phyloP scores from a whole-genome alignment of 176 grass and related monocot genomes.

The Paspalum notatum region DNA sequence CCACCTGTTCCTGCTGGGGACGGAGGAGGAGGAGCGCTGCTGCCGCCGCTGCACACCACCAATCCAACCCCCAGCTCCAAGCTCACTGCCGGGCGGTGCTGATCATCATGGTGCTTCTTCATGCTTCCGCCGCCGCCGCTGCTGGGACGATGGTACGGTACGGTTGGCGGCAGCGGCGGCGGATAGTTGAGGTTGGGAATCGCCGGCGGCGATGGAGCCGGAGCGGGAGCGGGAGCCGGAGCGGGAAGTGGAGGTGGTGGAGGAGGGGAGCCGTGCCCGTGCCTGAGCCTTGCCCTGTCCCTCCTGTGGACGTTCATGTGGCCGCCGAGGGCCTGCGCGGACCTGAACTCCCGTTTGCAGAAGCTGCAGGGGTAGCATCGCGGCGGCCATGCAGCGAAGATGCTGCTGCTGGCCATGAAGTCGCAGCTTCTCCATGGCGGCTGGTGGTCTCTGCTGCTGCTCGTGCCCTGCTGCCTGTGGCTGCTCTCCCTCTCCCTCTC shows the following conservation, averaged over 20 bases:
- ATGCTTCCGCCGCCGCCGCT: not conserved
- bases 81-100: not conserved
- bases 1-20: not conserved
- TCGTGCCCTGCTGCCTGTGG: slow-evolving; percentile 1
- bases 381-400: slow-evolving; percentile 33
- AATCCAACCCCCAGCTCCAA: slow-evolving; percentile 20
- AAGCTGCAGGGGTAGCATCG: slow-evolving; percentile 56
- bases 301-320: slow-evolving; percentile 68
- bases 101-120: not conserved
- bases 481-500: not conserved
- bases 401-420: not conserved
- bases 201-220: not conserved
- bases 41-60: not conserved
- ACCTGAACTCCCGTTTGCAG: slow-evolving; percentile 63
- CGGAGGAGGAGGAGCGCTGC: not conserved
- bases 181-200: slow-evolving; percentile 62
- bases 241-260: not conserved
- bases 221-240: not conserved
- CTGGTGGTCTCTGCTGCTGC: not conserved
- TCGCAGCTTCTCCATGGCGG: slow-evolving; percentile 35
- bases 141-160: not conserved
- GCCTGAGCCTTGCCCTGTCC: slow-evolving; percentile 52
- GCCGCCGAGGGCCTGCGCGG: slow-evolving; percentile 59
- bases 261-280: slow-evolving; percentile 21
- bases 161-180: slow-evolving; percentile 22